Evolutionary conservation across 1,284 basidiomycete genomes (phyloP), one percentile per base, ranked within the genome.

Genomic region (Retiboletus fuscus): DNA sequence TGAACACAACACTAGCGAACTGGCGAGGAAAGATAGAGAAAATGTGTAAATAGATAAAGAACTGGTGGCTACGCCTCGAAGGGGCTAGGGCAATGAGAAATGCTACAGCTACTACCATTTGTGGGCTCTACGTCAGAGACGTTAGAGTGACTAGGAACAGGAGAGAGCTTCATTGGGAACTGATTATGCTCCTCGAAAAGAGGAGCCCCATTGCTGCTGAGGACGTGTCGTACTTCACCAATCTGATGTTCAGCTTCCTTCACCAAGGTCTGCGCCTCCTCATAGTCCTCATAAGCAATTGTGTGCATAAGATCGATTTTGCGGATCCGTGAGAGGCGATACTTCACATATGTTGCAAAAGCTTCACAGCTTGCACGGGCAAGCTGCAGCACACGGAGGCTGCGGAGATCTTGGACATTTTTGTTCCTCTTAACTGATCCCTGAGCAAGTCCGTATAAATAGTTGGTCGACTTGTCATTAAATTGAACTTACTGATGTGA

Each of bases 101-200:
- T 44, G 43, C 43, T 44, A 44, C 8, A 44, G n/a, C n/a, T n/a
- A 44, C 43, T 44, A 44, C 16, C 43, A 16, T 44, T 8, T 44
- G 43, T 8, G 43, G 43, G 43, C 43, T 44, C 43, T 16, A n/a
- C n/a, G n/a, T 44, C 43, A 44, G 43, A 44, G 43, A 44, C 43
- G 43, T 85, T 83, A 13, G 46, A 47, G 20, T 16, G 18, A 47
- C 12, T 47, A 16, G 46, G 46, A 47, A 16, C 7, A 16, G 46
- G 46, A 47, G 46, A 47, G 18, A 47, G 20, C 20, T 20, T 47
- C 2, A 22, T 16, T 13, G 46, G 46, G 20, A 47, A 47, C 46
- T 47, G 2, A 16, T 16, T 8, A 20, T 10, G 46, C 18, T 47
- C 18, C 22, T 47, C 46, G 20, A 47, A 47, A 47, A 47, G 46